phyloP scores from a whole-genome alignment of 1,139 yeast genomes.

The Taiozyma onychis region DNA sequence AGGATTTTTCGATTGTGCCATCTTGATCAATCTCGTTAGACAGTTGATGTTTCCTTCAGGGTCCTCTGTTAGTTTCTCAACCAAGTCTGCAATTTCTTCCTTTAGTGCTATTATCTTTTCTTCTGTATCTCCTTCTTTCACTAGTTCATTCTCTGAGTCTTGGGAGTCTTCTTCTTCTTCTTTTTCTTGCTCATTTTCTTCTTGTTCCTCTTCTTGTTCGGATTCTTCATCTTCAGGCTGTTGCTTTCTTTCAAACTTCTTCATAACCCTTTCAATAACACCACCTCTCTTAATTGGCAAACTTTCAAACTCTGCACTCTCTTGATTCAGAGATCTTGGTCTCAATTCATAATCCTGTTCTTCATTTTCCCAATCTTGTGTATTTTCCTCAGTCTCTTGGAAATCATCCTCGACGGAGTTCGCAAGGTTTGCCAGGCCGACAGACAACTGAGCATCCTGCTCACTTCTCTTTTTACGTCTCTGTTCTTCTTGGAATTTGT shows the following conservation, averaged over 20 bases:
- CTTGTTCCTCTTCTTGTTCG: conserved; percentile 28
- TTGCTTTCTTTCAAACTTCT: conserved; percentile 23
- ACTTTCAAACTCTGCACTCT: conserved; percentile 52
- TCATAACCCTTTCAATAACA: conserved; percentile 54
- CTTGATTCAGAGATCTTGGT: conserved; percentile 44
- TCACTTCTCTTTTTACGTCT: conserved; percentile 43
- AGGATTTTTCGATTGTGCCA: conserved; percentile 63
- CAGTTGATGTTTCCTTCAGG: conserved; percentile 80
- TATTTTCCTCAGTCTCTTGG: conserved; percentile 15
- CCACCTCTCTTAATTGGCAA: conserved; percentile 81
- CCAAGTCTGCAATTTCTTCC: conserved; percentile 80
- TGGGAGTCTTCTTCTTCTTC: conserved; percentile 27
- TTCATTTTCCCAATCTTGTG: conserved; percentile 43
- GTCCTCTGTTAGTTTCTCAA: conserved; percentile 74
- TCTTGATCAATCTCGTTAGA: conserved; percentile 63
- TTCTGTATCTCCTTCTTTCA: conserved; percentile 47
- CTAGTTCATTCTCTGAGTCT: conserved; percentile 36
- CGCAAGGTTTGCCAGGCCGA: conserved; percentile 37
- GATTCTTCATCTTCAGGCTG: conserved; percentile 18
- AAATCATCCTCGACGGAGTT: conserved; percentile 23
- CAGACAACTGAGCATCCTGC: conserved; percentile 42
- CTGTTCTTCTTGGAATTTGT: conserved; percentile 35
- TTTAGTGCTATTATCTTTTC: conserved; percentile 57
- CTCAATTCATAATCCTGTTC: conserved; percentile 65
- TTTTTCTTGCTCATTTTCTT: conserved; percentile 33